Evolutionary conservation across 2,329 filamentous ascomycete species (phyloP).

Genomic region (Fusarium liriodendri): DNA sequence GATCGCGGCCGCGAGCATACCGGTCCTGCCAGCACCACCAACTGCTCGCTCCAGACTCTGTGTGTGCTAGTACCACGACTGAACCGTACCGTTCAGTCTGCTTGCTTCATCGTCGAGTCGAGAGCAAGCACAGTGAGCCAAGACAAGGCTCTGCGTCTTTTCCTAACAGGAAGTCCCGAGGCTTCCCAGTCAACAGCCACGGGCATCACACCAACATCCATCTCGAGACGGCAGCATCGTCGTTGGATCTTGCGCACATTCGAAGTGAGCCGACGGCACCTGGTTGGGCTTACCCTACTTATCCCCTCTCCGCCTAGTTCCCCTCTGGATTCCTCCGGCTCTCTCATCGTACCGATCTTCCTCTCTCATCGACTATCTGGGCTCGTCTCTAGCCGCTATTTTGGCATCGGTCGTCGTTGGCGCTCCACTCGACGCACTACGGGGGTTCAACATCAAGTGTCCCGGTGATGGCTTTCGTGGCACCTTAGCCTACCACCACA

Average conservation of each 20-base stretch:
- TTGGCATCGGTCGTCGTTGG: conserved; percentile 39
- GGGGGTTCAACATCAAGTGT: conserved; percentile 42
- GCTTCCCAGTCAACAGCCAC: conserved; percentile 28
- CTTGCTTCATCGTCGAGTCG: conserved; percentile 23
- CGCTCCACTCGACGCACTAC: conserved; percentile 44
- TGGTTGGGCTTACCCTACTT: conserved; percentile 40
- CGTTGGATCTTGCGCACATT: conserved; percentile 24
- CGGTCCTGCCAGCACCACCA: conserved; percentile 20
- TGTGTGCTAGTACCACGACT: conserved; percentile 40
- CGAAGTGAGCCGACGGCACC: conserved; percentile 26
- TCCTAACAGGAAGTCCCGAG: conserved; percentile 28
- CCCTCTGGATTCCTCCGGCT: conserved; percentile 35
- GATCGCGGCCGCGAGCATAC: conserved; percentile 44
- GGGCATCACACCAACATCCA: conserved; percentile 39
- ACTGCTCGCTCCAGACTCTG: conserved; percentile 27
- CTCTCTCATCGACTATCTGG: conserved; percentile 37
- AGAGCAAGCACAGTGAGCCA: conserved; percentile 25
- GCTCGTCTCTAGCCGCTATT: conserved; percentile 35
- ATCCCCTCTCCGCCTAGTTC: conserved; percentile 42
- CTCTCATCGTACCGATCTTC: conserved; percentile 33
- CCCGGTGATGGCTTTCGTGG: conserved; percentile 50
- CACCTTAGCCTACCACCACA: conserved; percentile 50
- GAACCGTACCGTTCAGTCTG: conserved; percentile 15
- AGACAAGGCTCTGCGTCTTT: conserved; percentile 36
- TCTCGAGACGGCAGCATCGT: conserved; percentile 14